Conservation (phyloP, 1,139 yeast genomes). For the Lodderomyces orthopsilosis region DNA sequence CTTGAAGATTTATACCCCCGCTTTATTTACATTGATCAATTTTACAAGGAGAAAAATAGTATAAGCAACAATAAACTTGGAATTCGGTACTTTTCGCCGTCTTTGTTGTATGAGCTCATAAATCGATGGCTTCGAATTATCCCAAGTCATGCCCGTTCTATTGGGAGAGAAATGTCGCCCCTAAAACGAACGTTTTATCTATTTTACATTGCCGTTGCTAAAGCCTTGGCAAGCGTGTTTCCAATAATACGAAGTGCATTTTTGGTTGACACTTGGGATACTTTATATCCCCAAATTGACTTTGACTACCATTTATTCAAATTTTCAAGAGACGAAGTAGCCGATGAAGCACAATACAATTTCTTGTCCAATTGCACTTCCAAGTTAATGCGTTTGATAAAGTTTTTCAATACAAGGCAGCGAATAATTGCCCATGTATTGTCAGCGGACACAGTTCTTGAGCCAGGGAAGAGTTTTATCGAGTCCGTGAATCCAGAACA, state of each 20-base stretch:
- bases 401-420: slow-evolving; percentile 30
- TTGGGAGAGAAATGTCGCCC: slow-evolving; percentile 28
- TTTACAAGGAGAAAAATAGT: slow-evolving; percentile 18
- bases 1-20: slow-evolving; percentile 28
- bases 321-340: slow-evolving; percentile 17
- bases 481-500: slow-evolving; percentile 10
- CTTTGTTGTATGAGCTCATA: slow-evolving; percentile 6
- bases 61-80: slow-evolving; percentile 10
- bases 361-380: slow-evolving; percentile 19
- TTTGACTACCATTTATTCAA: slow-evolving; percentile 24
- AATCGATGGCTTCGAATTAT: slow-evolving; percentile 33
- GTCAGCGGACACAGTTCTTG: slow-evolving; percentile 19
- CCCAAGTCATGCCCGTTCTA: slow-evolving; percentile 33
- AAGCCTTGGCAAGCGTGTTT: slow-evolving; percentile 30
- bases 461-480: slow-evolving; percentile 10
- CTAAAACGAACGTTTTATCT: slow-evolving; percentile 33
- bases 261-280: slow-evolving; percentile 35
- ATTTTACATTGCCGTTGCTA: slow-evolving; percentile 36
- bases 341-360: slow-evolving; percentile 18
- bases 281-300: slow-evolving; percentile 32
- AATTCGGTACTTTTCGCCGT: slow-evolving; percentile 18
- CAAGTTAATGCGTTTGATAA: slow-evolving; percentile 24
- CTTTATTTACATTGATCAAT: slow-evolving; percentile 23
- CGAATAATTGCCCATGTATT: slow-evolving; percentile 23
- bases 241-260: slow-evolving; percentile 35